Conservation (phyloP, 345 rosid species). For the Turritis glabra region DNA sequence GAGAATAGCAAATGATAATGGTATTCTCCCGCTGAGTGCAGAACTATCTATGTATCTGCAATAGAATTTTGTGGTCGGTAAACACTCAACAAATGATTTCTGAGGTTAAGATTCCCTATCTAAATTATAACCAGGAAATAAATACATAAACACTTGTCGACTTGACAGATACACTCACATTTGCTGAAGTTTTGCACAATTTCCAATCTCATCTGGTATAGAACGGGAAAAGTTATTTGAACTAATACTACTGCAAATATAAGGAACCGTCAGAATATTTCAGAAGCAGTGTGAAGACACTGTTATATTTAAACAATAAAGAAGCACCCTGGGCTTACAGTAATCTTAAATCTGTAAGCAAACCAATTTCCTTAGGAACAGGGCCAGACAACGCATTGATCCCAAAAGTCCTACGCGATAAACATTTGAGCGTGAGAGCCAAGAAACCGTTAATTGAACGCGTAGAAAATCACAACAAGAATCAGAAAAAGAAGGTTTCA, state of each 20-base stretch:
- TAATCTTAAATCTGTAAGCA: constrained; percentile 48
- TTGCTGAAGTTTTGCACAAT: constrained; percentile 45
- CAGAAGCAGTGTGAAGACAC: not conserved
- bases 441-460: not conserved
- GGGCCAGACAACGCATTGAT: constrained; percentile 63
- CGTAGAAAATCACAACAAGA: not conserved
- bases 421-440: not conserved
- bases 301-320: not conserved
- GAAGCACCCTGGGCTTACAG: constrained; percentile 48
- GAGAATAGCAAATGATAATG: constrained; percentile 50
- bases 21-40: constrained; percentile 62
- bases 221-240: constrained; percentile 70
- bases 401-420: constrained; percentile 47
- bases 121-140: not conserved
- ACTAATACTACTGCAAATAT: constrained; percentile 42
- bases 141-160: not conserved
- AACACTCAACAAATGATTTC: not conserved
- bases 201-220: constrained; percentile 67
- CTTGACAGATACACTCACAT: constrained; percentile 50
- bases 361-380: constrained; percentile 67
- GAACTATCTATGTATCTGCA: constrained; percentile 57
- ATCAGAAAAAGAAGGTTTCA: not conserved
- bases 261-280: constrained; percentile 1
- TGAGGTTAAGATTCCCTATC: not conserved
- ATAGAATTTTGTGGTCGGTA: not conserved